phyloP scores from a whole-genome alignment of 2,329 filamentous ascomycete species.

The Mollisiaceae sp. region DNA sequence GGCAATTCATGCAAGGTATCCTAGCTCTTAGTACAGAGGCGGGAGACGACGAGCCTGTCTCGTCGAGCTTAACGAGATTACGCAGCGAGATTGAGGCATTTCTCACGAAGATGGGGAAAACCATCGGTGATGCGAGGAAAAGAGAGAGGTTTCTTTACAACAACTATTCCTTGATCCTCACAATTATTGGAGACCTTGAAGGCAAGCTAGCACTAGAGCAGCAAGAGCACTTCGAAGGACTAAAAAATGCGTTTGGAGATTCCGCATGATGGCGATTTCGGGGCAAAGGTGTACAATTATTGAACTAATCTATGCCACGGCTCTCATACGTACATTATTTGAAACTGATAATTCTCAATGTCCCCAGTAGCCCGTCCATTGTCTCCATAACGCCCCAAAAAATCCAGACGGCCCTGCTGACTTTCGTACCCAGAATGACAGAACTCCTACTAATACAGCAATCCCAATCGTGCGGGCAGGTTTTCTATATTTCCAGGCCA shows the following conservation, averaged over 20 bases:
- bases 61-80: slow-evolving; percentile 77
- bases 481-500: slow-evolving; percentile 68
- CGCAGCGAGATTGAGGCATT: slow-evolving; percentile 84
- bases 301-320: background rate
- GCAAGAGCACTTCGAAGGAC: slow-evolving; percentile 72
- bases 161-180: slow-evolving; percentile 93
- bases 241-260: slow-evolving; percentile 65
- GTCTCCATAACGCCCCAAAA: slow-evolving; percentile 39
- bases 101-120: slow-evolving; percentile 75
- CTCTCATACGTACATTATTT: background rate
- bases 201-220: slow-evolving; percentile 79
- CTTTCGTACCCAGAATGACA: slow-evolving; percentile 71
- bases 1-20: slow-evolving; percentile 86
- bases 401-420: slow-evolving; percentile 38
- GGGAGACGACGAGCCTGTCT: slow-evolving; percentile 92
- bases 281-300: slow-evolving; percentile 13
- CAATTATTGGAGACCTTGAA: slow-evolving; percentile 80
- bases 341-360: slow-evolving; percentile 18
- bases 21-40: slow-evolving; percentile 84
- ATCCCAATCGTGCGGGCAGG: slow-evolving; percentile 66
- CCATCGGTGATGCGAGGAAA: slow-evolving; percentile 79
- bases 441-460: slow-evolving; percentile 68
- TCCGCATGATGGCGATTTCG: slow-evolving; percentile 18
- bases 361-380: slow-evolving; percentile 27
- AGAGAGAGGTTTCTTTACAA: slow-evolving; percentile 89